These are phyloP conservation scores for Pseudofabraea citricarpa DNA, from an alignment of 2,329 filamentous ascomycete species.

Conservation along the genomic window DNA sequence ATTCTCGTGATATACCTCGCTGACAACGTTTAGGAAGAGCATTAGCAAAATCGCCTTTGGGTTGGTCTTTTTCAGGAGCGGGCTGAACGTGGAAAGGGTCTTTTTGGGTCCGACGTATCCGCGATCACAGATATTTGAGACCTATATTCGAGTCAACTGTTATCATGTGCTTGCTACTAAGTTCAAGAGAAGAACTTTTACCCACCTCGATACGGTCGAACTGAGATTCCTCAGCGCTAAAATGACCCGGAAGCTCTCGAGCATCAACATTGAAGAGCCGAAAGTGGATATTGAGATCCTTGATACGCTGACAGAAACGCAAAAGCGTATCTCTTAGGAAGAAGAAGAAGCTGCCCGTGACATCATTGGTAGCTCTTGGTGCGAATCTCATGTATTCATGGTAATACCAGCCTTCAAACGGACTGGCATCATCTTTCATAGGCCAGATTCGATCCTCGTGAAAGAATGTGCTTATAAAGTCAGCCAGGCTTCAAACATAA, in stretches of 20 bases:
- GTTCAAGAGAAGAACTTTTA: not conserved
- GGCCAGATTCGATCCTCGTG: not conserved
- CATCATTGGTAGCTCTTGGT: constrained; percentile 1
- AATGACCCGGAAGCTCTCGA: not conserved
- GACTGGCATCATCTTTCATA: not conserved
- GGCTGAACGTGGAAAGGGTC: not conserved
- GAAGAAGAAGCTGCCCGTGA: not conserved
- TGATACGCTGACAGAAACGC: not conserved
- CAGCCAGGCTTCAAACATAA: not conserved
- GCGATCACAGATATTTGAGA: not conserved
- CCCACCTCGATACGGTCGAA: not conserved
- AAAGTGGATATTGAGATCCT: not conserved
- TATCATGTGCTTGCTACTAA: not conserved
- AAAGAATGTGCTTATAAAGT: not conserved
- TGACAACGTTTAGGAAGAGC: not conserved
- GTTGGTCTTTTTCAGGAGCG: not conserved
- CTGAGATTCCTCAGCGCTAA: not conserved
- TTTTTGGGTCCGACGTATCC: not conserved
- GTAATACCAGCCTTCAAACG: not conserved
- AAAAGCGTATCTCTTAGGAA: not conserved
- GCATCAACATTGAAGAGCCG: not conserved
- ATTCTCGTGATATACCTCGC: not conserved
- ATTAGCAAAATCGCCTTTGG: not conserved
- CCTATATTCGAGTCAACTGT: not conserved
- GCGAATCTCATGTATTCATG: not conserved